Conservation (phyloP, 768 basidiomycete species). For the Megacollybia marginata region DNA sequence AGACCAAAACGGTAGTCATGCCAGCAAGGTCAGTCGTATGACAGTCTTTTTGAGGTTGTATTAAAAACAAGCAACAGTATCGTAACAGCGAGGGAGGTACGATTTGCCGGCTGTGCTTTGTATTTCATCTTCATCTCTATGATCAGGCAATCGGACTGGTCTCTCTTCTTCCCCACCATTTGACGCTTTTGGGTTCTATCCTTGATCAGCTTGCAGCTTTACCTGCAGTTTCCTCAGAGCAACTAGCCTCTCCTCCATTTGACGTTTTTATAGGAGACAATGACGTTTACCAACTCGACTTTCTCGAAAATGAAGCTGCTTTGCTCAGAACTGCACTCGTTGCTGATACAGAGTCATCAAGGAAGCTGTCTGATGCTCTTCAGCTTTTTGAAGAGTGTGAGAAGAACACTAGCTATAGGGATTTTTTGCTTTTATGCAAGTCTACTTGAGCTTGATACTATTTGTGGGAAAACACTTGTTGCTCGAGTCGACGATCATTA, state of each 20-base stretch:
- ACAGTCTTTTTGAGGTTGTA: not conserved
- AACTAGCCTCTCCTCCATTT: not conserved
- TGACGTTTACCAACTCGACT: slow-evolving; percentile 14
- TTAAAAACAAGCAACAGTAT: slow-evolving; percentile 18
- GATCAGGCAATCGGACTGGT: slow-evolving; percentile 34
- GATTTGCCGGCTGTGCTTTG: not conserved
- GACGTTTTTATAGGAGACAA: not conserved
- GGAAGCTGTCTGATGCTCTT: slow-evolving; percentile 39
- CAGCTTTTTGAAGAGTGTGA: slow-evolving; percentile 37
- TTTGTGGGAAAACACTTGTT: too few species aligned
- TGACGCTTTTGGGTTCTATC: slow-evolving; percentile 33
- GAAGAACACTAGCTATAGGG: slow-evolving; percentile 29
- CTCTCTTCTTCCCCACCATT: slow-evolving; percentile 31
- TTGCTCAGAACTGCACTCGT: slow-evolving; percentile 28
- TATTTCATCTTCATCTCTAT: too few species aligned
- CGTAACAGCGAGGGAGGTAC: slow-evolving; percentile 32
- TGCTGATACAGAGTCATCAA: slow-evolving; percentile 28
- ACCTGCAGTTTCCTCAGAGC: slow-evolving; percentile 13
- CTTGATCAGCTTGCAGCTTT: slow-evolving; percentile 28
- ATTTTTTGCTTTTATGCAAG: slow-evolving; percentile 7
- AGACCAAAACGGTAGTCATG: slow-evolving; percentile 36
- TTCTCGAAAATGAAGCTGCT: slow-evolving; percentile 25
- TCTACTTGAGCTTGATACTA: not conserved
- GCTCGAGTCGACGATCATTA: too few species aligned
- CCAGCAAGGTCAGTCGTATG: slow-evolving; percentile 34